Percentiles rank a stretch among this genome's conserved stretches.
These are phyloP conservation scores for Talaromyces sp. DNA, from an alignment of 2,329 filamentous ascomycete species.

Conservation along the genomic window DNA sequence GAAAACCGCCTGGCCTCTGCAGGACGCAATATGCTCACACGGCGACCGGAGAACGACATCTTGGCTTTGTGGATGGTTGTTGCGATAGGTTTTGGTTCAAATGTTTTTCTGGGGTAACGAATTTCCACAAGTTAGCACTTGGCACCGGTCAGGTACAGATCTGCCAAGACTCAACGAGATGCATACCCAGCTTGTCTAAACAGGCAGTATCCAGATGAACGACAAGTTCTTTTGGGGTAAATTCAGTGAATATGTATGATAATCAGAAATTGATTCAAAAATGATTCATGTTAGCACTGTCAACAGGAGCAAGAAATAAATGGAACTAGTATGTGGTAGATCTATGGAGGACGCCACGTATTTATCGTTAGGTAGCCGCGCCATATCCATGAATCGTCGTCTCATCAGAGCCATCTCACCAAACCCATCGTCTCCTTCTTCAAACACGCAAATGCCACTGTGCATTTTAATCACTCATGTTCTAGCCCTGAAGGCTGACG, in stretches of 20 bases:
- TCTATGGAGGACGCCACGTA: background rate
- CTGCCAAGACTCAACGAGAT: conserved; percentile 4
- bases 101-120: background rate
- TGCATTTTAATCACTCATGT: background rate
- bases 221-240: background rate
- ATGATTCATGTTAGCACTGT: background rate
- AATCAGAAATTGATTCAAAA: background rate
- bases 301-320: background rate
- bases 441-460: background rate
- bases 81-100: conserved; percentile 17
- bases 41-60: conserved; percentile 48
- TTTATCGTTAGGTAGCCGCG: background rate
- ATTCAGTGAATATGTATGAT: background rate
- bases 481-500: background rate
- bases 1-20: conserved; percentile 40
- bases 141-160: background rate
- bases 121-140: background rate
- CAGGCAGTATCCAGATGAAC: background rate
- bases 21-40: conserved; percentile 43
- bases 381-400: background rate
- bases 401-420: background rate
- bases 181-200: background rate
- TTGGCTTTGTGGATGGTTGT: conserved; percentile 17
- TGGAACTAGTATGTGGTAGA: background rate
- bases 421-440: background rate